These are phyloP conservation scores for Aspergillus aculeatinus DNA, from an alignment of 2,329 filamentous ascomycete species.

Conservation along the genomic window DNA sequence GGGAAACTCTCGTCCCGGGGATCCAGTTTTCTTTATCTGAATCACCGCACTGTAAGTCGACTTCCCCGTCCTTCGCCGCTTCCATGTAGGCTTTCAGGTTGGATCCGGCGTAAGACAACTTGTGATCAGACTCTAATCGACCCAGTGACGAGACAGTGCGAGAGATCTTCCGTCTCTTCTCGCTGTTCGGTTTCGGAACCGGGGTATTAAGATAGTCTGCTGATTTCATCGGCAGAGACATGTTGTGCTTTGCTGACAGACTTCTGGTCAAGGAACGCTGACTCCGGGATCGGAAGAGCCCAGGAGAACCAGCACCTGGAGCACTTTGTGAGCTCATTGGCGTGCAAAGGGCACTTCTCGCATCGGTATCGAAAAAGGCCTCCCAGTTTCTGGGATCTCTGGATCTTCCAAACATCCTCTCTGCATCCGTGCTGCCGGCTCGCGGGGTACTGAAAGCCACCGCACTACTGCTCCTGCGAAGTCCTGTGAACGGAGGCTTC, in stretches of 20 bases:
- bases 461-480: conserved; percentile 72
- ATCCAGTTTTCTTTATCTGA: conserved; percentile 95
- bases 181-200: conserved; percentile 43
- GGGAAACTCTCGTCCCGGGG: conserved; percentile 47
- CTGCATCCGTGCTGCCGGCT: conserved; percentile 48
- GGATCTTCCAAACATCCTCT: conserved; percentile 68
- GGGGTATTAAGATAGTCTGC: conserved; percentile 49
- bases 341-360: conserved; percentile 74
- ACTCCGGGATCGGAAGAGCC: conserved; percentile 71
- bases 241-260: conserved; percentile 57
- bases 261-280: conserved; percentile 51
- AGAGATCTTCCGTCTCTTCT: conserved; percentile 63
- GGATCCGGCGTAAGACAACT: conserved; percentile 33
- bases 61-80: conserved; percentile 38
- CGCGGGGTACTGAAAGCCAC: conserved; percentile 59
- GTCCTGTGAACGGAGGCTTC: conserved; percentile 51
- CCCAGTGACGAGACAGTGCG: conserved; percentile 63
- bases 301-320: conserved; percentile 67
- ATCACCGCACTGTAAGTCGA: conserved; percentile 60
- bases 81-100: conserved; percentile 19
- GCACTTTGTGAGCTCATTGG: conserved; percentile 76
- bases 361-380: conserved; percentile 79
- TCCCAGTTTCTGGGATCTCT: conserved; percentile 89
- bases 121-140: conserved; percentile 56
- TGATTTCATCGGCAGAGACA: conserved; percentile 34